These are phyloP conservation scores for Botrytis pseudocinerea DNA, from an alignment of 2,329 filamentous ascomycete species.

Conservation along the genomic window DNA sequence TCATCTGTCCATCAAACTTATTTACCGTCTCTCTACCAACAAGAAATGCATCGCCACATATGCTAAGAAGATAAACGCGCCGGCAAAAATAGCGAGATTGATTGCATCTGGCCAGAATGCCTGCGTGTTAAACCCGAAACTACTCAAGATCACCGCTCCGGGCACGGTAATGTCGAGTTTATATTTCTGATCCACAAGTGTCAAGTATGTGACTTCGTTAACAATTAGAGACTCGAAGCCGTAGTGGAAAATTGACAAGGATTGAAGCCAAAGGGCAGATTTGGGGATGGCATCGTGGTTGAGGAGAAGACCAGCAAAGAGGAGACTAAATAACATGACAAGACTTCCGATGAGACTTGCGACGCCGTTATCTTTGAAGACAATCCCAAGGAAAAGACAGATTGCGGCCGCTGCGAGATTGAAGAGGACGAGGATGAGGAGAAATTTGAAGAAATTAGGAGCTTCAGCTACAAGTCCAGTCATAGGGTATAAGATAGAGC, in stretches of 20 bases:
- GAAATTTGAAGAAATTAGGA: conserved; percentile 84
- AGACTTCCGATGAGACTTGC: conserved; percentile 92
- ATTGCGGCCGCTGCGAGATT: conserved; percentile 93
- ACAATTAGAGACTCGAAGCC: conserved; percentile 95
- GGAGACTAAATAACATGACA: conserved; percentile 94
- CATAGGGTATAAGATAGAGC: conserved; percentile 96
- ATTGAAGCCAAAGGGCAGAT: conserved; percentile 85
- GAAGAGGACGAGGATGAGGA: conserved; percentile 90
- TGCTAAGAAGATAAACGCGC: conserved; percentile 80
- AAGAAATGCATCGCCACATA: conserved; percentile 92
- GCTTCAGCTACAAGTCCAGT: conserved; percentile 83
- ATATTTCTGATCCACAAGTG: conserved; percentile 90
- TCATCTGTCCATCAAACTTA: conserved; percentile 2
- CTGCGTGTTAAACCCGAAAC: conserved; percentile 88
- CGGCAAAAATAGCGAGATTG: conserved; percentile 79
- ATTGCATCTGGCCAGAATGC: conserved; percentile 83
- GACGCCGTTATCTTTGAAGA: conserved; percentile 87
- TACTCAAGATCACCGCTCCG: conserved; percentile 88
- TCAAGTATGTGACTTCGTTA: conserved; percentile 90
- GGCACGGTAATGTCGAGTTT: conserved; percentile 96
- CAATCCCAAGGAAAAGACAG: conserved; percentile 92
- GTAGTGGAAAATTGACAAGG: conserved; percentile 96
- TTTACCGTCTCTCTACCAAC: conserved; percentile 81
- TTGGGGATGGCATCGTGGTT: conserved; percentile 92
- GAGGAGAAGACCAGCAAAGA: conserved; percentile 90